Base-by-base conservation (phyloP, 176 grass and related monocot genomes). In the Dendrocalamus sinicus region DNA sequence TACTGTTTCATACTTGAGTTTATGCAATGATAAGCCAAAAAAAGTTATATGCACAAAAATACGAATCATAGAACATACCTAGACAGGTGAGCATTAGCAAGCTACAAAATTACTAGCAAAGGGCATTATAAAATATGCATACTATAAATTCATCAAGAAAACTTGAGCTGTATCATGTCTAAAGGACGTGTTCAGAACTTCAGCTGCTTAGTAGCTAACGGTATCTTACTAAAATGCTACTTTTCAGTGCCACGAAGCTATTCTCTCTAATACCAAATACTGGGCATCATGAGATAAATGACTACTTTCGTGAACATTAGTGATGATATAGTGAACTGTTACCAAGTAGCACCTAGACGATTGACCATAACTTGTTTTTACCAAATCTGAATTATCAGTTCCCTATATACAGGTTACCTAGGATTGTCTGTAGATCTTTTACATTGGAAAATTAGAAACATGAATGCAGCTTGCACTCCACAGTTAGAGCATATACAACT, bases 1-100 rank as follows among this genome's bases (percentile, higher is more conserved):
- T 39, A 76, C 46, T 72, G 14, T 40, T 67, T 46, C 44, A 65
- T 85, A 52, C 15, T 43, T 70, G 19, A 70, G 55, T 84, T 88
- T 23, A 84, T 30, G 61, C 35, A 86, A 86, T 8, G 48, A 75
- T 47, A 84, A 70, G 47, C 74, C 39, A 81, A 86, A 54, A 73
- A 72, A 10, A 45, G 17, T 20, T 32, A 61, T 26, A 44, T 65
- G 30, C 17, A 35, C 14, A 58, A 72, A 67, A 57, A 79, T 57
- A 41, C 15, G 67, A 39, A 40, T 1, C 22, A 67, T 28, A 48
- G n/a, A 19, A 60, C 48, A 84, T 79, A 70, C 58, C 75, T 58
- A 67, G 59, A 46, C 50, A 76, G 30, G 54, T 48, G 67, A 76
- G 51, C 14, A 59, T 67, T 76, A 47, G 48, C 30, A 84, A 81